phyloP scores from a whole-genome alignment of 2,329 filamentous ascomycete species.

The Podosphaera fusca region DNA sequence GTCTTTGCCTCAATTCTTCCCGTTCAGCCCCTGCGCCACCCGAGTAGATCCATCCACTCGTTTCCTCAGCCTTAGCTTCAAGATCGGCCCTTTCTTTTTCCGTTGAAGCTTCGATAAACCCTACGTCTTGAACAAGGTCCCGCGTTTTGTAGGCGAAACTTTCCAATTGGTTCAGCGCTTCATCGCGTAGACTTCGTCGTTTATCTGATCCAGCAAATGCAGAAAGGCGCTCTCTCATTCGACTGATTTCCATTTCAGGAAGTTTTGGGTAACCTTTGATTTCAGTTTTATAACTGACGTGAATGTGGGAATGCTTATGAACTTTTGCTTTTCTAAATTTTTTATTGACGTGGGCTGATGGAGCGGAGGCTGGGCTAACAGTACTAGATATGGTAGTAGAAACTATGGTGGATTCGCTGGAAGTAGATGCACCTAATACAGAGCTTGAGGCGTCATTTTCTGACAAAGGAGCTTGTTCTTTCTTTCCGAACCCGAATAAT shows the following conservation, averaged over 20 bases:
- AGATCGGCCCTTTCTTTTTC: constrained; percentile 42
- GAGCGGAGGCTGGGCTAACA: constrained; percentile 21
- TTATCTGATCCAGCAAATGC: constrained; percentile 74
- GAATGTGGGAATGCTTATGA: constrained; percentile 14
- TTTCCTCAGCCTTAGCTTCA: constrained; percentile 39
- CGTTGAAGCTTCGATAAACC: constrained; percentile 51
- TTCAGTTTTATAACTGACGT: constrained; percentile 12
- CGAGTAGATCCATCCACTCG: constrained; percentile 78
- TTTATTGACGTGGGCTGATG: constrained; percentile 10
- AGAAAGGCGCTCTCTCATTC: constrained; percentile 38
- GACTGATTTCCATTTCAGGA: constrained; percentile 11
- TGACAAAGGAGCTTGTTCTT: constrained; percentile 48
- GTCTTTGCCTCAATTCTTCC: constrained; percentile 50
- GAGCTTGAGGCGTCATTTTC: constrained; percentile 30
- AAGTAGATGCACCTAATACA: constrained; percentile 13
- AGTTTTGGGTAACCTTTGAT: constrained; percentile 12
- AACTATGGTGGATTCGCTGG: constrained; percentile 23
- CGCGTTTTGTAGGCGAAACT: constrained; percentile 74
- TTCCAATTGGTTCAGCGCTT: constrained; percentile 81
- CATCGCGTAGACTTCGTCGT: constrained; percentile 53
- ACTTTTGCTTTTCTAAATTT: constrained; percentile 10
- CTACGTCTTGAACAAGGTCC: constrained; percentile 56
- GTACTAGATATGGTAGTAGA: constrained; percentile 26
- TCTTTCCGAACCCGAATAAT: constrained; percentile 84
- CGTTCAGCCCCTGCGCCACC: constrained; percentile 57